phyloP scores from a whole-genome alignment of 495 filamentous ascomycete genomes.

The Aspergillus panamensis region DNA sequence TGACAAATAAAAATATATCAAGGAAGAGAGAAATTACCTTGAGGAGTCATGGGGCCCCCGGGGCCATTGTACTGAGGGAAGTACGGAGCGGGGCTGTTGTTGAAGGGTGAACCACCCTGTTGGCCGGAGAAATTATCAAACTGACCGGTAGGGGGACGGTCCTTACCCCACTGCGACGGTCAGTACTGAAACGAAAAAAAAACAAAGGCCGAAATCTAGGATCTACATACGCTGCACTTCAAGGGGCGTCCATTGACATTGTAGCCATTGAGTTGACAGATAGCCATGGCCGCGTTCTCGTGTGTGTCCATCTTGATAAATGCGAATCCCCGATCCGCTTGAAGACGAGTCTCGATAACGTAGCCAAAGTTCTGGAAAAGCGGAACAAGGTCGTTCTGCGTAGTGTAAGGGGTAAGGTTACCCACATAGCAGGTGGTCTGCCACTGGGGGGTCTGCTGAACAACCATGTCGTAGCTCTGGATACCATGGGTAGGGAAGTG shows the following conservation, averaged over 20 bases:
- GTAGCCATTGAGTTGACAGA: constrained; percentile 94
- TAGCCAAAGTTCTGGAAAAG: constrained; percentile 98
- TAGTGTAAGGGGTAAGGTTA: constrained; percentile 96
- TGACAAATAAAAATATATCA: constrained; percentile 7
- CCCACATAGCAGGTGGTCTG: constrained; percentile 99
- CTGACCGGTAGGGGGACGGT: constrained; percentile 85
- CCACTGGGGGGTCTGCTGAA: constrained; percentile 95
- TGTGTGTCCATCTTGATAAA: constrained; percentile 99
- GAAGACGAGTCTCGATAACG: constrained; percentile 94
- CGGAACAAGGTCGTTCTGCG: constrained; percentile 90
- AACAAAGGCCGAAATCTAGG: not conserved
- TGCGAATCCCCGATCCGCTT: constrained; percentile 95
- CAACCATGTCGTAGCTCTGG: constrained; percentile 97
- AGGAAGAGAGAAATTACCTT: constrained; percentile 46
- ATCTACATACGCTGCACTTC: constrained; percentile 86
- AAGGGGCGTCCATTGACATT: constrained; percentile 96
- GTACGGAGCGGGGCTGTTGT: constrained; percentile 71
- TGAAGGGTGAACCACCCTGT: constrained; percentile 57
- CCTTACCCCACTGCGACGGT: constrained; percentile 86
- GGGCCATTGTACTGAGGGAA: constrained; percentile 85
- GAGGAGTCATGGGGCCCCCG: constrained; percentile 71
- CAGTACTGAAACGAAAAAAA: constrained; percentile 20
- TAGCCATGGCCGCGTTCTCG: constrained; percentile 97
- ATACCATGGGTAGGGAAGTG: constrained; percentile 96
- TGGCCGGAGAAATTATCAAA: constrained; percentile 78